These are phyloP conservation scores for Globisporangium cederbergense DNA, from an alignment of 352 stramenopile species.

Conservation along the genomic window DNA sequence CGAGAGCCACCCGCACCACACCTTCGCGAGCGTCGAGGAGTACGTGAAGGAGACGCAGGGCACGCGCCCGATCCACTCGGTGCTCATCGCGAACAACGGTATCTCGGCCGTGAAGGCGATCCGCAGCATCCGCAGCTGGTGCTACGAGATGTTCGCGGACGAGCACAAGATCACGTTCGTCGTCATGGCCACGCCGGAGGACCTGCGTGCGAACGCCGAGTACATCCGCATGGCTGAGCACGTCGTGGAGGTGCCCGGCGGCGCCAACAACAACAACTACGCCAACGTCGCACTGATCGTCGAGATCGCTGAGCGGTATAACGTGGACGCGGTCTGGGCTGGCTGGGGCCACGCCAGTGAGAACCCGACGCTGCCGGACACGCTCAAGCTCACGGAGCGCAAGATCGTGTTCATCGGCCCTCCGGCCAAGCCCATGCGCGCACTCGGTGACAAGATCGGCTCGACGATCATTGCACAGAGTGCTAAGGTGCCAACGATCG, in stretches of 20 bases:
- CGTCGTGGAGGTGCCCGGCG: conserved; percentile 99
- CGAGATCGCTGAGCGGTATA: conserved; percentile 95
- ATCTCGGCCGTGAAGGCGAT: conserved; percentile 99
- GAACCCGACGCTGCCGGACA: conserved; percentile 96
- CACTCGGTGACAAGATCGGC: conserved; percentile 99
- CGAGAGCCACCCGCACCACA: conserved; percentile 56
- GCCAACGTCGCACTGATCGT: conserved; percentile 99
- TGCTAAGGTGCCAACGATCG: conserved; percentile 97
- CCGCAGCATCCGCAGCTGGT: conserved; percentile 97
- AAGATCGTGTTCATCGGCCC: conserved; percentile 99
- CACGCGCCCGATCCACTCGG: conserved; percentile 90
- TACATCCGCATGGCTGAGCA: conserved; percentile 99
- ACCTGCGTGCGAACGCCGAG: conserved; percentile 99
- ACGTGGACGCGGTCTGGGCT: conserved; percentile 98
- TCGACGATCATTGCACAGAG: conserved; percentile 99
- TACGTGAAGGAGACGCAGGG: conserved; percentile 92
- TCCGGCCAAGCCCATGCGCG: conserved; percentile 96
- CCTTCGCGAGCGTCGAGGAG: conserved; percentile 89
- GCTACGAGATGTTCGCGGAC: conserved; percentile 97
- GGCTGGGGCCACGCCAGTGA: conserved; percentile 99
- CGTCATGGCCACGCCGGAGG: conserved; percentile 99
- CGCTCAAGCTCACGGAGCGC: conserved; percentile 85
- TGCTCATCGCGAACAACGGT: conserved; percentile 99
- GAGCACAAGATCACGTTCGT: conserved; percentile 96
- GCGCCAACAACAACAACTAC: conserved; percentile 99